Base-by-base conservation (phyloP, 306 rosid genomes). In the Cicer bijugum region DNA sequence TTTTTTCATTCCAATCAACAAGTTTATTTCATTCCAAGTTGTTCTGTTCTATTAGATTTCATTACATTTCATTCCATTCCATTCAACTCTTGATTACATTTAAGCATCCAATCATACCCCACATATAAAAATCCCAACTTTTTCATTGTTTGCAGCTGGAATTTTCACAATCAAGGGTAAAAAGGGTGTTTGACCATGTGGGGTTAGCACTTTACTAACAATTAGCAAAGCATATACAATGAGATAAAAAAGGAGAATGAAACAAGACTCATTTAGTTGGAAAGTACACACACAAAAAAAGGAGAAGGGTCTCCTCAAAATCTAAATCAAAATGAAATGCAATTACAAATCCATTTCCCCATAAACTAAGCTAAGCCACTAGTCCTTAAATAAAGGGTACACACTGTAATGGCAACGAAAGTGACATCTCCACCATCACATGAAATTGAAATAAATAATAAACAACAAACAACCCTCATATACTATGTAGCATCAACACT, bases 121-220 rank as follows among this genome's bases (percentile, higher is more conserved):
- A 42, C 55, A 23, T 45, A 66, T 45, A 15, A 57, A 60, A 64
- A 67, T 46, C 59, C 69, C 57, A 68, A 74, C 72, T 75, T 82
- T 74, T 71, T 75, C 74, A 82, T 70, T 66, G 51, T 75, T 75
- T 74, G 68, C 64, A 72, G 40, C 71, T 67, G 65, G 63, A 67
- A 81, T 64, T 64, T 83, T 85, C 84, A 80, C 71, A 83, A 82
- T 76, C 85, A 84, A 83, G 17, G 77, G 84, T 68, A 81, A 72
- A 83, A 81, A 74, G 14, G 66, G 67, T 59, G 39, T 65, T 71
- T 55, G 62, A 72, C 82, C 64, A 37, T 8, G 69, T 71, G 78
- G 74, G 69, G 72, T 16, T 52, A 46, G 40, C 67, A 69, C 15
- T 8, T 33, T 12, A 6, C 56, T 7, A n/a, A 50, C 35, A 28